phyloP scores from a whole-genome alignment of 768 basidiomycete species.

The Suillus sp. region DNA sequence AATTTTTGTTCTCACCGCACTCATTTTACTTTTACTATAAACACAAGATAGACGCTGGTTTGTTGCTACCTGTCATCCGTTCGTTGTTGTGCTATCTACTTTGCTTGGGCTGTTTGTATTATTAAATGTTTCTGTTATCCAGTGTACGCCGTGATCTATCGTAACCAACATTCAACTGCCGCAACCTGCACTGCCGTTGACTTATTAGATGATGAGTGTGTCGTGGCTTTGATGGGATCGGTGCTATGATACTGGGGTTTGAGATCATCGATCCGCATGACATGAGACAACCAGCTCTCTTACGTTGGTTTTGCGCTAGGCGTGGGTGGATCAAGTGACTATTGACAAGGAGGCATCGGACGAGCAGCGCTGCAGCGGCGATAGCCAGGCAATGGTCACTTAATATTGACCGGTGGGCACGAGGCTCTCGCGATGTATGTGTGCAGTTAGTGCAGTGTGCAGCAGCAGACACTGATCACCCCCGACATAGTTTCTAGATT shows the following conservation, averaged over 20 bases:
- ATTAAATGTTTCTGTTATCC: conserved; percentile 23
- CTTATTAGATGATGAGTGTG: background rate
- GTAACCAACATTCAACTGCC: background rate
- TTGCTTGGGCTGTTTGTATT: conserved; percentile 24
- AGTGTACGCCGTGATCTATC: conserved; percentile 6
- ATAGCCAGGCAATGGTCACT: background rate
- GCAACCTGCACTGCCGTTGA: background rate
- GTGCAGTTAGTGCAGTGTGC: background rate
- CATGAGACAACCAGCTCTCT: background rate
- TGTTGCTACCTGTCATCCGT: conserved; percentile 12
- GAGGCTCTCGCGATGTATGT: background rate
- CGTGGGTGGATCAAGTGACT: background rate
- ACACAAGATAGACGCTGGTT: background rate
- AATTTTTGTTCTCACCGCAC: background rate
- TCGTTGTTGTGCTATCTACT: conserved; percentile 19
- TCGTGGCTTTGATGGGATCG: background rate
- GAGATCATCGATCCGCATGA: background rate
- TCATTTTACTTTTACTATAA: conserved; percentile 1
- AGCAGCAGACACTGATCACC: background rate
- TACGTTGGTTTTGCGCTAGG: background rate
- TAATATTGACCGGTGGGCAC: background rate
- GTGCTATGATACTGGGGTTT: background rate
- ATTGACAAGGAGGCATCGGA: background rate
- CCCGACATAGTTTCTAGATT: background rate
- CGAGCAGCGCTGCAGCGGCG: background rate